These are phyloP conservation scores for Penicillium expansum DNA, from an alignment of 2,329 filamentous ascomycete species.

Conservation along the genomic window DNA sequence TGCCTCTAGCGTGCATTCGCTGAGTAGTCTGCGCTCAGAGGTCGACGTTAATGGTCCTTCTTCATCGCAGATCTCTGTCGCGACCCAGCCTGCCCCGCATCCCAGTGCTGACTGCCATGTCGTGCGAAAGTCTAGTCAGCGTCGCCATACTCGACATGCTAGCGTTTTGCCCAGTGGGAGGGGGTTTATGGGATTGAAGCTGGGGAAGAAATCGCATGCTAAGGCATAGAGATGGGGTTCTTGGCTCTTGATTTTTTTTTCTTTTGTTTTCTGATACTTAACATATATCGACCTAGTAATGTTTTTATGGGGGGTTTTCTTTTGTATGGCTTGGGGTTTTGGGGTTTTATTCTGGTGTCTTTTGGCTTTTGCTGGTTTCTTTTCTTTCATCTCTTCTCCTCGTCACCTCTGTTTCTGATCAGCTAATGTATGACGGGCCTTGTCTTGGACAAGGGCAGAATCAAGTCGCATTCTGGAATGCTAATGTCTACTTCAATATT, in stretches of 20 bases:
- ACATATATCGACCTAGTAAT: not conserved
- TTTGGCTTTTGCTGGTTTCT: not conserved
- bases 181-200: constrained; percentile 24
- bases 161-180: constrained; percentile 16
- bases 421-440: not conserved
- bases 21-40: constrained; percentile 33
- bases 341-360: not conserved
- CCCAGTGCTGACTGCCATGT: constrained; percentile 4
- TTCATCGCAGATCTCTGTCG: constrained; percentile 3
- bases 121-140: constrained; percentile 16
- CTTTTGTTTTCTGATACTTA: not conserved
- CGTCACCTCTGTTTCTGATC: not conserved
- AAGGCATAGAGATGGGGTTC: constrained; percentile 9
- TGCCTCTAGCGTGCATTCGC: constrained; percentile 25
- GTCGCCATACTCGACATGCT: constrained; percentile 19
- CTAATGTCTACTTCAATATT: constrained; percentile 7
- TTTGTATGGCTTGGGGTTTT: not conserved
- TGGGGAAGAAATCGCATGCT: constrained; percentile 21
- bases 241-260: not conserved
- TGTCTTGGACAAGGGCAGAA: not conserved
- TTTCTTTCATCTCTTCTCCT: not conserved
- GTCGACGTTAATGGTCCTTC: constrained; percentile 15
- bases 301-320: not conserved
- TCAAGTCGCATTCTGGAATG: not conserved
- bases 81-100: constrained; percentile 1